Evolutionary conservation across 2,329 filamentous ascomycete species (phyloP).

Genomic region (Nemania sp.): DNA sequence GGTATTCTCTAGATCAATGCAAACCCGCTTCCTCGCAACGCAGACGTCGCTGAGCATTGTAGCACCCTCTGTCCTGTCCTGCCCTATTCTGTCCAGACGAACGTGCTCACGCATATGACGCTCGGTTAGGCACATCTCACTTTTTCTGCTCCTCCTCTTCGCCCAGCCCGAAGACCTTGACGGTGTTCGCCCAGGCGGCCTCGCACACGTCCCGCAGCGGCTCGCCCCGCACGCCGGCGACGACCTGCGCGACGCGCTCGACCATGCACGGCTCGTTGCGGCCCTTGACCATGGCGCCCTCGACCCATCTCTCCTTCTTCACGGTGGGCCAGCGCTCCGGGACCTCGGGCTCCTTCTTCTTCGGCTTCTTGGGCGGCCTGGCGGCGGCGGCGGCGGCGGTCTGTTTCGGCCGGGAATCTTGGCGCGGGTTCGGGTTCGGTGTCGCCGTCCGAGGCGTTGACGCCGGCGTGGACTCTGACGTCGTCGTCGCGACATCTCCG

Average conservation of each 20-base stretch:
- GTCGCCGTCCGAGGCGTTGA: constrained; percentile 30
- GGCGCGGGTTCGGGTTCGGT: constrained; percentile 20
- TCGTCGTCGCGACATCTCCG: neutral
- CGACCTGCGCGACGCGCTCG: constrained; percentile 81
- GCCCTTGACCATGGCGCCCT: constrained; percentile 89
- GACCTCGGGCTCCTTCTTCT: constrained; percentile 67
- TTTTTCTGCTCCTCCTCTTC: neutral
- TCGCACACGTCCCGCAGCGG: constrained; percentile 82
- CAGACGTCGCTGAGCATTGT: no score
- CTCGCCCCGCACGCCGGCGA: constrained; percentile 84
- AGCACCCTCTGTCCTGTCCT: no score
- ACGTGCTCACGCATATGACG: no score
- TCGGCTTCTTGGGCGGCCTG: constrained; percentile 47
- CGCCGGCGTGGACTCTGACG: constrained; percentile 23
- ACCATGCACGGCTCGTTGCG: constrained; percentile 93
- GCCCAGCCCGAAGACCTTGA: constrained; percentile 72
- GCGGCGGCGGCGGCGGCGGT: constrained; percentile 24
- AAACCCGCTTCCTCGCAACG: no score
- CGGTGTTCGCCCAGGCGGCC: constrained; percentile 81
- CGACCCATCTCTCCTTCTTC: constrained; percentile 94
- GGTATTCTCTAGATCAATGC: no score
- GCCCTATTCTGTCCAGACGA: no score
- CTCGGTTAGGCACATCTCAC: neutral
- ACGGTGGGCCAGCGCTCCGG: constrained; percentile 78
- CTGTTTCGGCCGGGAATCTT: constrained; percentile 18